Conservation (phyloP, 1,284 basidiomycete species). For the Schizophyllum commune region DNA sequence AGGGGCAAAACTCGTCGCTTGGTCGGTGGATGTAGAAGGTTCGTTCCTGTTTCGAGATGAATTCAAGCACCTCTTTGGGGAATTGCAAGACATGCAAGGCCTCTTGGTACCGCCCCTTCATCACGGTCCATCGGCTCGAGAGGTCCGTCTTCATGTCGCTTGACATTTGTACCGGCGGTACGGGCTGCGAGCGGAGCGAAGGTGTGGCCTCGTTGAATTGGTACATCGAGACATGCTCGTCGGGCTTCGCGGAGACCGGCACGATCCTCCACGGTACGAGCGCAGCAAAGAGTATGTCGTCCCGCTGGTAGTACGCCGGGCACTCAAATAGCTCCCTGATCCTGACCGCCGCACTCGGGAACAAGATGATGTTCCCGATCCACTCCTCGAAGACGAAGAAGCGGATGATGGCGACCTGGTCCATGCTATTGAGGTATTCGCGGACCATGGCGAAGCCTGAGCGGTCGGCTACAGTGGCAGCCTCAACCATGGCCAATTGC, state of each 20-base stretch:
- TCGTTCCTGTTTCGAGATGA: not conserved
- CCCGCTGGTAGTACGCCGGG: not conserved
- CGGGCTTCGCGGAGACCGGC: not conserved
- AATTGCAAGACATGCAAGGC: not conserved
- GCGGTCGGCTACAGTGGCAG: not conserved
- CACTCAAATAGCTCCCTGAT: not conserved
- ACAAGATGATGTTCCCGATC: not conserved
- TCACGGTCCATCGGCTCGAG: not conserved
- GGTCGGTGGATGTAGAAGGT: not conserved
- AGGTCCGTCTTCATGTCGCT: not conserved
- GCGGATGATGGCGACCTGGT: not conserved
- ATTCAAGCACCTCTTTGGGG: not conserved
- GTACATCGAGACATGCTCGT: not conserved
- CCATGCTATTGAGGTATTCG: not conserved
- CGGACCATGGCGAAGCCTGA: not conserved
- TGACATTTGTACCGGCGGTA: not conserved
- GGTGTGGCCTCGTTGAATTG: not conserved
- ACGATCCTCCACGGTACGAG: not conserved
- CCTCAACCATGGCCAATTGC: not conserved
- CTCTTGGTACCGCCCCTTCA: not conserved
- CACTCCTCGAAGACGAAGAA: not conserved
- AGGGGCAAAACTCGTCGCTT: not conserved
- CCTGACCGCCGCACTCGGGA: not conserved
- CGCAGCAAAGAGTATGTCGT: not conserved
- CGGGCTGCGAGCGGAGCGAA: not conserved